Conservation (phyloP, 1,284 basidiomycete species). For the Trichosporon coremiiforme region DNA sequence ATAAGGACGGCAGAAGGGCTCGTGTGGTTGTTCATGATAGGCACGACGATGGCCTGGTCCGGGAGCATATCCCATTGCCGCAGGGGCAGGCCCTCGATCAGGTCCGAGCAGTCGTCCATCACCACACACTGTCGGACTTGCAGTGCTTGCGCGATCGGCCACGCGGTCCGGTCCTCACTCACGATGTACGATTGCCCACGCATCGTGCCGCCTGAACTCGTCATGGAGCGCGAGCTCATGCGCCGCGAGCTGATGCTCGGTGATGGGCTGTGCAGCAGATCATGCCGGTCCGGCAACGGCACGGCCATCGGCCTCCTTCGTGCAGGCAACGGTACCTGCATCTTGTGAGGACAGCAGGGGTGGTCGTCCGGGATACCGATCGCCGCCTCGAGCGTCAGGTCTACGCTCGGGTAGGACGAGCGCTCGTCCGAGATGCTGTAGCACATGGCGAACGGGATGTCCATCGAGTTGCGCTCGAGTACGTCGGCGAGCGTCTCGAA, state of each 20-base stretch:
- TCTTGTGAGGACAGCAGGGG: slow-evolving; percentile 21
- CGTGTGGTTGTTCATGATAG: slow-evolving; percentile 36
- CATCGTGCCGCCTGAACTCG: neutral
- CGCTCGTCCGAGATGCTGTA: slow-evolving; percentile 31
- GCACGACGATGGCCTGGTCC: slow-evolving; percentile 48
- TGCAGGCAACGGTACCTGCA: slow-evolving; percentile 12
- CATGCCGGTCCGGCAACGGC: neutral
- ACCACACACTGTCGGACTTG: slow-evolving; percentile 34
- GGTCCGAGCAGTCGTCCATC: slow-evolving; percentile 39
- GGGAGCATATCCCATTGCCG: slow-evolving; percentile 46
- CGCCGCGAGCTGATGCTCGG: slow-evolving; percentile 7
- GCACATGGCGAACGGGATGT: slow-evolving; percentile 37
- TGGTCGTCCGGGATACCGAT: slow-evolving; percentile 35
- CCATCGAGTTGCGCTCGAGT: slow-evolving; percentile 30
- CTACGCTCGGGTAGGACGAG: neutral
- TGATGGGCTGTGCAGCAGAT: slow-evolving; percentile 6
- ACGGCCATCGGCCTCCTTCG: neutral
- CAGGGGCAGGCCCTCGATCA: slow-evolving; percentile 39
- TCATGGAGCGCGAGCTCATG: slow-evolving; percentile 14
- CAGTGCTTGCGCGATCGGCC: slow-evolving; percentile 42
- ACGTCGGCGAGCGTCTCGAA: slow-evolving; percentile 30
- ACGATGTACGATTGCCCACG: neutral
- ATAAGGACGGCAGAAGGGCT: slow-evolving; percentile 44
- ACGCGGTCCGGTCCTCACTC: slow-evolving; percentile 17
- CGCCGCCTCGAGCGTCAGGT: slow-evolving; percentile 30